Evolutionary conservation across 106 monocot species (phyloP).

Genomic region (Triglochin maritima): DNA sequence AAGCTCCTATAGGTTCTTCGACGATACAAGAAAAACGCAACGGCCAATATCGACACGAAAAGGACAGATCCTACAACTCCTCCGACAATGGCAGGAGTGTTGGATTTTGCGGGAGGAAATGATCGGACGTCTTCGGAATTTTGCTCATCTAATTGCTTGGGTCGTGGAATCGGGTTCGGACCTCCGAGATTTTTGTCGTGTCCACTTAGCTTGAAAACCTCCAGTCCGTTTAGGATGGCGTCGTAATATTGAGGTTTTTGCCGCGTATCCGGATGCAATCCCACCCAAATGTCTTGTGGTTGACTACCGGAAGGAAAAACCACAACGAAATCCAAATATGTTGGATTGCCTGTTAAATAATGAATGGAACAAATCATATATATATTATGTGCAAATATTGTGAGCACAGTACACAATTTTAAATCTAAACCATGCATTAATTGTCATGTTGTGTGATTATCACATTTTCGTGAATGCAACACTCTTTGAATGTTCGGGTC

Average conservation of each 20-base stretch:
- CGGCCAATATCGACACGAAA: not conserved
- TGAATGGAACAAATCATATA: too few relatives aligned
- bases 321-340: constrained; percentile 23
- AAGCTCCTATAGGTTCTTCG: not conserved
- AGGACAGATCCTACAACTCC: not conserved
- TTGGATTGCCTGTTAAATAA: constrained; percentile 1
- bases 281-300: constrained; percentile 26
- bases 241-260: constrained; percentile 21
- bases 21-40: not conserved
- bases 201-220: constrained; percentile 37
- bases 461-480: too few relatives aligned
- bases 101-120: not conserved
- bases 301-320: not conserved
- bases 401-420: too few relatives aligned
- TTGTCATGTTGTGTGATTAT: too few relatives aligned
- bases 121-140: not conserved
- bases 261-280: constrained; percentile 14
- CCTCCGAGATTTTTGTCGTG: constrained; percentile 33
- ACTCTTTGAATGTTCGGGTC: too few relatives aligned
- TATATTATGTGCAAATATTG: too few relatives aligned
- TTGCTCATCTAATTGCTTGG: too few relatives aligned
- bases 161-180: constrained; percentile 15
- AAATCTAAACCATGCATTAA: too few relatives aligned
- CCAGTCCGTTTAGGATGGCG: constrained; percentile 46
- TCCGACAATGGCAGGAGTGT: not conserved